Conservation (phyloP, 768 basidiomycete genomes). For the Amanita subjunquillea region DNA sequence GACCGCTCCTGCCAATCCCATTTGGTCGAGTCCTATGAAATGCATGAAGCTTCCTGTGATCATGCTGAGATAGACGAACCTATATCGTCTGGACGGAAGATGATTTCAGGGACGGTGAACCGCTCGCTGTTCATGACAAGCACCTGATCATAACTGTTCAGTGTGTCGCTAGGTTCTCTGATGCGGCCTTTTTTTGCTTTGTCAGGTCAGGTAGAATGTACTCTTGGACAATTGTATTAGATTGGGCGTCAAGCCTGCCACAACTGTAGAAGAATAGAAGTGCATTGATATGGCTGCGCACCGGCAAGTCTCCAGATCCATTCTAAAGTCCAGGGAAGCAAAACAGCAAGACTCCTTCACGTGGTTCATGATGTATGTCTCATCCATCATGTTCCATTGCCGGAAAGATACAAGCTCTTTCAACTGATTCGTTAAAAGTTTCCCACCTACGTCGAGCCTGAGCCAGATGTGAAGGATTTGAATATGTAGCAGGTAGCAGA, state of each 20-base stretch:
- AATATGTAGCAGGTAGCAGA: conserved; percentile 6
- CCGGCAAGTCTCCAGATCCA: conserved; percentile 74
- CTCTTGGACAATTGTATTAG: conserved; percentile 70
- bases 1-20: conserved; percentile 69
- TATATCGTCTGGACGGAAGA: conserved; percentile 87
- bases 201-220: conserved; percentile 89
- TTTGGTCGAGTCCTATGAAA: conserved; percentile 60
- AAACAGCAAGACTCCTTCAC: conserved; percentile 90
- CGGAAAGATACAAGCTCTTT: conserved; percentile 91
- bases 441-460: conserved; percentile 92
- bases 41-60: conserved; percentile 13
- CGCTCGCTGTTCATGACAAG: conserved; percentile 87
- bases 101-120: conserved; percentile 84
- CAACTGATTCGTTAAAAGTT: conserved; percentile 89
- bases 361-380: conserved; percentile 88
- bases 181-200: conserved; percentile 49
- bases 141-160: conserved; percentile 53
- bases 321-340: conserved; percentile 61
- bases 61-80: conserved; percentile 34
- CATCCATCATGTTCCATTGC: conserved; percentile 98
- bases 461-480: conserved; percentile 7
- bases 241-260: conserved; percentile 39
- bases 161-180: conserved; percentile 39
- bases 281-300: conserved; percentile 26
- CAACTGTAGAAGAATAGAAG: not conserved